phyloP scores from a whole-genome alignment of 345 rosid genomes.

The Passiflora organensis region DNA sequence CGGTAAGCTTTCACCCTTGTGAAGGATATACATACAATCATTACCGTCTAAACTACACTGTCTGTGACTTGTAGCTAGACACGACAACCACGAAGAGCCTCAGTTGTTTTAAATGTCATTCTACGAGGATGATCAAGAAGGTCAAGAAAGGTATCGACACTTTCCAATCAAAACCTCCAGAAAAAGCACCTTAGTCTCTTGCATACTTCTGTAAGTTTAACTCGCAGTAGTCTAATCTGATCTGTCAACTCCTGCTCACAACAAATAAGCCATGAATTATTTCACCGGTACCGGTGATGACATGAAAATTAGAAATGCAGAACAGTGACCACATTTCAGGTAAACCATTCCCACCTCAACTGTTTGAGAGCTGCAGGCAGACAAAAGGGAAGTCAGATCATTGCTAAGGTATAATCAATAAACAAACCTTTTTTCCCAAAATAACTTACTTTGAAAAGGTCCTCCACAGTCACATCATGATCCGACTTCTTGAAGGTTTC shows the following conservation, averaged over 20 bases:
- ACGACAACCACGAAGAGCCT: too few relatives aligned
- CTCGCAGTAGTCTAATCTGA: conserved; percentile 53
- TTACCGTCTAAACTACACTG: too few relatives aligned
- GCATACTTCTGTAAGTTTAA: conserved; percentile 58
- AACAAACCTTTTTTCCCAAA: conserved; percentile 5
- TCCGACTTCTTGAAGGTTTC: conserved; percentile 90
- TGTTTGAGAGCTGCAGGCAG: conserved; percentile 55
- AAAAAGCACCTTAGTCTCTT: conserved; percentile 70
- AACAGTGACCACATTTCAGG: background rate
- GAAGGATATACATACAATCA: too few relatives aligned
- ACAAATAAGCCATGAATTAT: conserved; percentile 17
- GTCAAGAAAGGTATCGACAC: conserved; percentile 11
- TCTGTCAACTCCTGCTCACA: conserved; percentile 55
- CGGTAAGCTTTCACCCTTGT: too few relatives aligned
- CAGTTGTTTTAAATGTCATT: too few relatives aligned
- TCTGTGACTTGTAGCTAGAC: too few relatives aligned
- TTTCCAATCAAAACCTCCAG: conserved; percentile 12
- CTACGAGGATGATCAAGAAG: background rate
- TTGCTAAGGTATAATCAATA: conserved; percentile 6
- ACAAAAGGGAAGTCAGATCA: conserved; percentile 23
- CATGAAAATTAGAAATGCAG: background rate
- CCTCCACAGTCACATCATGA: conserved; percentile 82
- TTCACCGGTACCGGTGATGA: conserved; percentile 9
- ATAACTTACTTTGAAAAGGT: conserved; percentile 55
- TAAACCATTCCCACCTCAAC: conserved; percentile 49